Evolutionary conservation across 2,329 filamentous ascomycete species (phyloP).

Genomic region (Fusarium lyarnte): DNA sequence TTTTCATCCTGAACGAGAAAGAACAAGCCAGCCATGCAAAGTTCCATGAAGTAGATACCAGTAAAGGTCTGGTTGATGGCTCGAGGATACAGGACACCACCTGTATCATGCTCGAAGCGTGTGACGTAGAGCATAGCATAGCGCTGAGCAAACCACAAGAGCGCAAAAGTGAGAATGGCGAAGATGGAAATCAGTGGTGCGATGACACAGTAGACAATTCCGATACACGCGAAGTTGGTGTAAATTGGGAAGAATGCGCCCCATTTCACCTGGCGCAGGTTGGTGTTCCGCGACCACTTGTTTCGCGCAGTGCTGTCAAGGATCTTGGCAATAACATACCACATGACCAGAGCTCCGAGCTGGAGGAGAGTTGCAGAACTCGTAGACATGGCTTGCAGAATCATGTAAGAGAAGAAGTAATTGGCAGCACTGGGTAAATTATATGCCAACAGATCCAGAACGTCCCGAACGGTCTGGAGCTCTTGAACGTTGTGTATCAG

Average conservation of each 20-base stretch:
- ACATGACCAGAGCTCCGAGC: conserved; percentile 78
- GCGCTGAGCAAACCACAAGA: conserved; percentile 95
- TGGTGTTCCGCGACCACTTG: conserved; percentile 88
- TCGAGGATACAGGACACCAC: conserved; percentile 88
- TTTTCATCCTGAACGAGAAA: conserved; percentile 74
- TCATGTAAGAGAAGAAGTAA: conserved; percentile 99
- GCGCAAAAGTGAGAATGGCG: conserved; percentile 87
- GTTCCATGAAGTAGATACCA: conserved; percentile 92
- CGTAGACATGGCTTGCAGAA: conserved; percentile 90
- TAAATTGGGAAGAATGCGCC: conserved; percentile 95
- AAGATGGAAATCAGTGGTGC: conserved; percentile 92
- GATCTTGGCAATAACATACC: conserved; percentile 83
- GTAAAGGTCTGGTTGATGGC: conserved; percentile 97
- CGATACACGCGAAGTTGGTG: conserved; percentile 95
- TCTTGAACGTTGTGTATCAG: too few relatives aligned
- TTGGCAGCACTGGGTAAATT: conserved; percentile 89
- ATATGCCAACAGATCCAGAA: conserved; percentile 74
- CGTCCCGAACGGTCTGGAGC: too few relatives aligned
- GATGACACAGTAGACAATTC: conserved; percentile 86
- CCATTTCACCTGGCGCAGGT: conserved; percentile 82
- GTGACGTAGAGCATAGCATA: conserved; percentile 97
- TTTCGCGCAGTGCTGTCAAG: conserved; percentile 82
- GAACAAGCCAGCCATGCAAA: conserved; percentile 89
- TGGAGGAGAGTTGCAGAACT: conserved; percentile 91
- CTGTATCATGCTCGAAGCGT: conserved; percentile 88